Evolutionary conservation across 345 rosid genomes (phyloP).

Genomic region (Boechera retrofracta): DNA sequence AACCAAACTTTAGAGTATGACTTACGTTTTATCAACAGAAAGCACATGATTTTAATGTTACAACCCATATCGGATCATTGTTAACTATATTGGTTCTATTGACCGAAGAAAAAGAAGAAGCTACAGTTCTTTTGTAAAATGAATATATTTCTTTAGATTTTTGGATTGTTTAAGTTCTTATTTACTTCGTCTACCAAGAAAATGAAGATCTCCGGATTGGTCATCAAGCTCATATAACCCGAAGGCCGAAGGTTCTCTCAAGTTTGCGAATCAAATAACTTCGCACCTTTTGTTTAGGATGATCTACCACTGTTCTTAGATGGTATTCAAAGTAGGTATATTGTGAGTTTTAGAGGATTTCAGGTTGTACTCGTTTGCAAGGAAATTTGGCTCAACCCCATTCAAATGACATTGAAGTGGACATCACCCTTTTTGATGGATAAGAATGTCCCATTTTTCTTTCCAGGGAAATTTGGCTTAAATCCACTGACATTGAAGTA

Average conservation of each 20-base stretch:
- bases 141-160: neutral
- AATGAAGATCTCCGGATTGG: neutral
- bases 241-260: neutral
- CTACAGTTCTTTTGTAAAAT: neutral
- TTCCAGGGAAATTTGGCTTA: neutral
- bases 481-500: neutral
- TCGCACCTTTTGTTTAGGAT: neutral
- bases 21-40: conserved; percentile 35
- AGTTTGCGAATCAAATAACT: neutral
- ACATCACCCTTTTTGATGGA: neutral
- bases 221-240: too few species aligned
- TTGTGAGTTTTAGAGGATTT: neutral
- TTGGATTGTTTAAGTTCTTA: neutral
- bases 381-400: neutral
- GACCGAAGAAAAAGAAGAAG: neutral
- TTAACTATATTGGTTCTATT: neutral
- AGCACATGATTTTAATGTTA: conserved; percentile 8
- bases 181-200: neutral
- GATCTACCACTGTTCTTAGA: neutral
- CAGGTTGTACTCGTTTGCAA: neutral
- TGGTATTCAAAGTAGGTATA: neutral
- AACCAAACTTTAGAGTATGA: conserved; percentile 39
- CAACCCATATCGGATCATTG: neutral
- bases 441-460: neutral
- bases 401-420: neutral